Conservation (phyloP, 257 asterid species). For the Craterostigma plantagineum region DNA sequence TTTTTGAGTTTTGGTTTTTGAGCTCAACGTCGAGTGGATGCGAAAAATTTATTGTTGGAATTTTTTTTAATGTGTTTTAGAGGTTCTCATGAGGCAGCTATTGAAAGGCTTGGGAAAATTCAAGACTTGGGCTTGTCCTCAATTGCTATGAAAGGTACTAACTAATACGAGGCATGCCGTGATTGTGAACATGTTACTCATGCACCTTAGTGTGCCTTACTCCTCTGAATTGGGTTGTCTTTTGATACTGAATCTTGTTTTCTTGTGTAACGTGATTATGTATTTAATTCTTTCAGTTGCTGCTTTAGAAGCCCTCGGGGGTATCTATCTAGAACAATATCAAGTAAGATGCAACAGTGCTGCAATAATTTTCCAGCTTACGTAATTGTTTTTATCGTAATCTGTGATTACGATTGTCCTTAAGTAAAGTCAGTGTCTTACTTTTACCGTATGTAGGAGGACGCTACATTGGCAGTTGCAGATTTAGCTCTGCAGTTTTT, state of each 20-base stretch:
- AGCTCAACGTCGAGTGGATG: not conserved
- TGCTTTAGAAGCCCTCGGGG: slow-evolving; percentile 78
- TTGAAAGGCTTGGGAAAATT: slow-evolving; percentile 52
- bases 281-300: slow-evolving; percentile 47
- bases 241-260: not conserved
- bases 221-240: no score
- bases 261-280: slow-evolving; percentile 1
- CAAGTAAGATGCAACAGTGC: slow-evolving; percentile 26
- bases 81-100: slow-evolving; percentile 53
- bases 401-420: not conserved
- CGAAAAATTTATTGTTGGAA: not conserved
- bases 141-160: slow-evolving; percentile 49
- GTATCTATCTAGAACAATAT: slow-evolving; percentile 45
- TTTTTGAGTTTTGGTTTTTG: not conserved
- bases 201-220: no score
- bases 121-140: slow-evolving; percentile 38
- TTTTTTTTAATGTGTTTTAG: slow-evolving; percentile 17
- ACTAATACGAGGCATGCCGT: no score
- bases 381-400: not conserved
- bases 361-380: slow-evolving; percentile 2
- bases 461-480: slow-evolving; percentile 38
- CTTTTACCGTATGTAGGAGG: slow-evolving; percentile 33
- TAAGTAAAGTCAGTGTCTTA: not conserved
- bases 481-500: slow-evolving; percentile 35
- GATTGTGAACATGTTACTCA: no score